Percentiles rank a stretch among this genome's conserved stretches.
These are phyloP conservation scores for Yamadazyma pseudoaaseri DNA, from an alignment of 1,139 yeast genomes.

Conservation along the genomic window DNA sequence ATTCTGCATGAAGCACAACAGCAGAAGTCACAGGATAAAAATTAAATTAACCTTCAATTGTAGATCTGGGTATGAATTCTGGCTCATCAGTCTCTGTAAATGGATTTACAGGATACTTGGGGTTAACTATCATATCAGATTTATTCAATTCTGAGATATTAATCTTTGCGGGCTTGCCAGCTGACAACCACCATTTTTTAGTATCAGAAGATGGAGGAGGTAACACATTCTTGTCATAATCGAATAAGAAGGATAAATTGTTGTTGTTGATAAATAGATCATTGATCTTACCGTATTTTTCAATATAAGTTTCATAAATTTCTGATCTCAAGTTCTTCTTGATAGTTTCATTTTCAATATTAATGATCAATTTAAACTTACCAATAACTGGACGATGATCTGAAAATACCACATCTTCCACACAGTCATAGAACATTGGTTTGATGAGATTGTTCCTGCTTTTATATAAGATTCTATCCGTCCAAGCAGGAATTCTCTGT, in stretches of 20 bases:
- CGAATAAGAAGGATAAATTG: slow-evolving; percentile 29
- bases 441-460: slow-evolving; percentile 54
- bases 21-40: slow-evolving; percentile 1
- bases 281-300: slow-evolving; percentile 42
- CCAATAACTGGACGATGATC: slow-evolving; percentile 96
- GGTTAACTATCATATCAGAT: slow-evolving; percentile 56
- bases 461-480: slow-evolving; percentile 65
- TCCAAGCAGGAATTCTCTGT: slow-evolving; percentile 96
- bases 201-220: slow-evolving; percentile 90
- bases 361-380: slow-evolving; percentile 63
- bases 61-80: slow-evolving; percentile 21
- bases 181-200: slow-evolving; percentile 89
- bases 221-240: slow-evolving; percentile 36
- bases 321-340: slow-evolving; percentile 58
- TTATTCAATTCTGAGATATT: slow-evolving; percentile 38
- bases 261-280: slow-evolving; percentile 33
- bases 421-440: slow-evolving; percentile 66
- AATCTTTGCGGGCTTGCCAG: slow-evolving; percentile 74
- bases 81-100: slow-evolving; percentile 44
- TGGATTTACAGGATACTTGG: slow-evolving; percentile 68
- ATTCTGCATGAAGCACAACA: slow-evolving; percentile 11
- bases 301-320: slow-evolving; percentile 57
- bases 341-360: slow-evolving; percentile 63
- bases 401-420: slow-evolving; percentile 64
- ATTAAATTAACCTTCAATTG: background rate